phyloP scores from a whole-genome alignment of 768 basidiomycete genomes.

The Leccinum aurantiacum region DNA sequence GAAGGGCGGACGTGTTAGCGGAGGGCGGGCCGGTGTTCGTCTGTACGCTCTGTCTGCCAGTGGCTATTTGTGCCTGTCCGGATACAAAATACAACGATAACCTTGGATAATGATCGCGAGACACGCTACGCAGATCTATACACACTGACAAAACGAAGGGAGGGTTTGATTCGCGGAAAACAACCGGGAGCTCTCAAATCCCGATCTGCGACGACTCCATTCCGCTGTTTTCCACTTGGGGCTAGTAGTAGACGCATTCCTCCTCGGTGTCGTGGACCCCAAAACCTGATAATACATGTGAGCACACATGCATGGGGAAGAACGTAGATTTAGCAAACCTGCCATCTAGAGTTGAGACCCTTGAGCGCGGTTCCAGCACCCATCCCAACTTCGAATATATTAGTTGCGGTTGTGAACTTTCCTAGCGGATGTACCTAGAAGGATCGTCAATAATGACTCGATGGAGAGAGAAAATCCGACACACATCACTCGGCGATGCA shows the following conservation, averaged over 20 bases:
- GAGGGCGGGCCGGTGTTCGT: no score
- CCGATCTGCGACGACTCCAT: no score
- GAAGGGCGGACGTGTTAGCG: no score
- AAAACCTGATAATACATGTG: conserved; percentile 48
- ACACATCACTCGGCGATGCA: conserved; percentile 58
- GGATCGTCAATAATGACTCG: conserved; percentile 11
- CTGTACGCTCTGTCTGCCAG: no score
- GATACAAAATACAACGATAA: no score
- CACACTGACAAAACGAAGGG: no score
- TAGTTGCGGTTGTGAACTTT: conserved; percentile 43
- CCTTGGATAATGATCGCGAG: no score
- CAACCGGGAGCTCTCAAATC: no score
- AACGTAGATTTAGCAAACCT: conserved; percentile 43
- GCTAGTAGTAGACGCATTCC: conserved; percentile 17
- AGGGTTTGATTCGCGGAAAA: no score
- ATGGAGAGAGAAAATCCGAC: conserved; percentile 16
- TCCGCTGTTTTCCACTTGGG: no score
- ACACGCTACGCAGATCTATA: no score
- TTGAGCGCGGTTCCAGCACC: conserved; percentile 49
- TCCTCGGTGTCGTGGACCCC: conserved; percentile 50
- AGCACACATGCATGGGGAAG: conserved; percentile 7
- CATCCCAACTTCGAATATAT: conserved; percentile 55
- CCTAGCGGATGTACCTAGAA: conserved; percentile 38
- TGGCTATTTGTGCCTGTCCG: no score
- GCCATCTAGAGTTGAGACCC: conserved; percentile 62